These are phyloP conservation scores for Escovopsis weberi DNA, from an alignment of 2,329 filamentous ascomycete genomes.

Conservation along the genomic window DNA sequence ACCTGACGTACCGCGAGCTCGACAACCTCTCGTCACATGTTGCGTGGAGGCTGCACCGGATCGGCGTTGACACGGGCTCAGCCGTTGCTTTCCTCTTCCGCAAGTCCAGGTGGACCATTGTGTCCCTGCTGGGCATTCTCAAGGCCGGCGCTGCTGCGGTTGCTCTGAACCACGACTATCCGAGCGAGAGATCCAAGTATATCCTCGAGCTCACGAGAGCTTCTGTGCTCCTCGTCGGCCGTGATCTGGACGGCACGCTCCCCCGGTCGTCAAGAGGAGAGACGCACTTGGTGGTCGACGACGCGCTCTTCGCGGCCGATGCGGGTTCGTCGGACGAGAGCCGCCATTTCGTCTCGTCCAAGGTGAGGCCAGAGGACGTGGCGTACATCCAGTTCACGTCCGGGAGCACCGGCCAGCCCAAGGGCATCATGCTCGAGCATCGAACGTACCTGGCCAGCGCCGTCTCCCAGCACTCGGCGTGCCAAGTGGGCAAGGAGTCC, in stretches of 20 bases:
- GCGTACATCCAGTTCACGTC: constrained; percentile 4
- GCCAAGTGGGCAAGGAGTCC: neutral
- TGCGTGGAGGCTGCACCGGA: neutral
- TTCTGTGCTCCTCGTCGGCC: too few species aligned
- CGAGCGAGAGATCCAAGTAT: neutral
- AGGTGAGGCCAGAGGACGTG: too few species aligned
- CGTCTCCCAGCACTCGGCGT: neutral
- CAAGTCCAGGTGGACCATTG: neutral
- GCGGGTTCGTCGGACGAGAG: too few species aligned
- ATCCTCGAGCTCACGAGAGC: too few species aligned
- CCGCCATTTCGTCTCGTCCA: too few species aligned
- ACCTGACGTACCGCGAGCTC: too few species aligned
- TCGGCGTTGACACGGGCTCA: too few species aligned
- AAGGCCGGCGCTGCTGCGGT: neutral
- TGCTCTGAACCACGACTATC: neutral
- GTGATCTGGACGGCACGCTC: too few species aligned
- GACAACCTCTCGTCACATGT: too few species aligned
- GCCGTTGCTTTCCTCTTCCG: neutral
- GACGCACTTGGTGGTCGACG: too few species aligned
- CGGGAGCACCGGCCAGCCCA: constrained; percentile 3
- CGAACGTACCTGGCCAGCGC: neutral
- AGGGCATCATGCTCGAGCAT: constrained; percentile 4
- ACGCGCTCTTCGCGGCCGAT: too few species aligned
- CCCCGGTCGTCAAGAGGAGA: too few species aligned
- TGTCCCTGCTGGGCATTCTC: neutral